Base-by-base conservation (phyloP, 768 basidiomycete genomes). In the Lepiota brunneoincarnata region DNA sequence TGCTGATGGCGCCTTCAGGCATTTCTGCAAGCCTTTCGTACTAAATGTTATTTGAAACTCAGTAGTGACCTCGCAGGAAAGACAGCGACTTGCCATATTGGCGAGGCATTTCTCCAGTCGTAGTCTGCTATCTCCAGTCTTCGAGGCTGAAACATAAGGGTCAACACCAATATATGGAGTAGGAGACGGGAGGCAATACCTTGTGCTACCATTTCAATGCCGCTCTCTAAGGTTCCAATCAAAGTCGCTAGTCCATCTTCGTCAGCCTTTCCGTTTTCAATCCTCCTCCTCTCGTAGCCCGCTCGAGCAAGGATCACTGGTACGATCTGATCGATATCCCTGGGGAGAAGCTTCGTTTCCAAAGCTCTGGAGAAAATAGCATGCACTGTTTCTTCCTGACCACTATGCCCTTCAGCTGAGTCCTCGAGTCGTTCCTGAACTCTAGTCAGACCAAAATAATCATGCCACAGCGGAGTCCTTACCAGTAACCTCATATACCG, bases 61-160 rank as follows among this genome's bases (percentile, higher is more conserved):
- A 49, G 37, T 51, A 31, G 34, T 31, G 26, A 50, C 12, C 20
- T n/a, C 21, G 37, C 18, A 48, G 37, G 9, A 24, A 23, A 18
- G 23, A 24, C 31, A 28, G 43, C 12, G 5, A 77, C 89, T 58
- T 63, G 96, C 95, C 45, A 91, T 72, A 42, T 81, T 79, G 37
- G 86, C 78, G 15, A 95, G 74, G 64, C 86, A 92, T 61, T 89
- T 93, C 66, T 99, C 95, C 26, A 98, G 70, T 43, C 89, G 81
- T 45, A 91, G 72, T 40, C 83, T 81, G 2, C 86, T 74, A 68
- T 98, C 96, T 2, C 93, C 92, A 2, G 72, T 65, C 56, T 80
- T 77, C 0, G 82, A 81, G 26, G 79, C 87, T 90, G 40, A 37
- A 40, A 6, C 23, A 17, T 31, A 37, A 28, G 20, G 47, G n/a